Evolutionary conservation across 2,329 filamentous ascomycete species (phyloP), one percentile per base, ranked within the genome.

Genomic region (Diaporthe longicolla): DNA sequence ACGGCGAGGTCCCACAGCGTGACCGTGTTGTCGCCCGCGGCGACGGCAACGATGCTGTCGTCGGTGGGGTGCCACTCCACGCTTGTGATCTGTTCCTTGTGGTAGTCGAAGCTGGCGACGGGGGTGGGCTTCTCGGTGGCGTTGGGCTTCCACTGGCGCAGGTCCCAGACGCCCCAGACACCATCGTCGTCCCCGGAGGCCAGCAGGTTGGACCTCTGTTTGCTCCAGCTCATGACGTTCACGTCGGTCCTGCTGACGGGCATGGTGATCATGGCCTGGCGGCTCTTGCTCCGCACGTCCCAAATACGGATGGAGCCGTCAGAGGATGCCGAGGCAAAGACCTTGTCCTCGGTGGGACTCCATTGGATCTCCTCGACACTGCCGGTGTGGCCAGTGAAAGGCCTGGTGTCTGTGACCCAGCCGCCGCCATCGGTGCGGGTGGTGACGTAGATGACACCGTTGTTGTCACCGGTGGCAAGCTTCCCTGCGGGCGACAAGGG

Each of bases 1-100:
- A 98, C 97, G 0, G 95, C 95, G 81, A 99, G 84, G 89, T 99
- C 97, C 97, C 97, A 98, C 43, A 98, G 86, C 1, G 97, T 98
- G 43, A 98, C 91, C 0, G 96, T 98, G 85, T 95, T 96, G 83
- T 99, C 97, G 58, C 93, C 97, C 0, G 95, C 94, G 29, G 94
- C 96, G 55, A 98, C 95, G 3, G 95, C 94, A 21, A 99, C 91
- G 80, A 98, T 97, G 82, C 94, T 97, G 87, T 99, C 96, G 80
- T 99, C 97, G 1, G 94, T 96, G 3, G 97, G 96, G 83, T 98
- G 96, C 96, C 97, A 99, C 85, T 98, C 95, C 52, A 99, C 90
- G 78, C 93, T 95, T 9, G 97, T 99, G 79, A 99, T 95, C 79
- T 98, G 97, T 84, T 98, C 95, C 84, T 95, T 96, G 88, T 99